A percentile compares a stretch with the other conserved stretches of the same genome.
Evolutionary conservation across 495 filamentous ascomycete genomes (phyloP).

Genomic region (Neurospora sp.): DNA sequence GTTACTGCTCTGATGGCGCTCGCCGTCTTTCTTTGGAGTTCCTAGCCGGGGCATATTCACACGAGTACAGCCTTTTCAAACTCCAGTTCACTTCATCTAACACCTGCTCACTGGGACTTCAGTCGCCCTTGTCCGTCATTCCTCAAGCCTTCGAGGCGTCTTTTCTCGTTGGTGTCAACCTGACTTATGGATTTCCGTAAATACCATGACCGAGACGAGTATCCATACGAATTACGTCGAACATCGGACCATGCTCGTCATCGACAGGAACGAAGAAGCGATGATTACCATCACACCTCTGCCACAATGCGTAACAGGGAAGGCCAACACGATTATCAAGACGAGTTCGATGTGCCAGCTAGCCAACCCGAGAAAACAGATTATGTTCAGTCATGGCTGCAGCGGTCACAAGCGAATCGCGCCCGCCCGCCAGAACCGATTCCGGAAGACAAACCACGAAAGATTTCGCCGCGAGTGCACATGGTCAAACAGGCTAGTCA

Average conservation of each 20-base stretch:
- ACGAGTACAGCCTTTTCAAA: background rate
- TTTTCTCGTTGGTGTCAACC: background rate
- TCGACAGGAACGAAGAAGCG: background rate
- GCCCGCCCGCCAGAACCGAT: slow-evolving; percentile 3
- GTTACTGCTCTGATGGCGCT: background rate
- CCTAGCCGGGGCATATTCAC: background rate
- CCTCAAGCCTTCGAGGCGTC: background rate
- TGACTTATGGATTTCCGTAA: background rate
- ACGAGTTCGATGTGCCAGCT: background rate
- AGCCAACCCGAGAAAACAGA: background rate
- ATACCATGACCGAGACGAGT: background rate
- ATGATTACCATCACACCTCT: background rate
- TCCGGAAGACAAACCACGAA: slow-evolving; percentile 5
- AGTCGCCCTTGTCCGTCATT: background rate
- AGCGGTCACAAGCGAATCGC: slow-evolving; percentile 15
- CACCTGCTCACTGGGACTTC: background rate
- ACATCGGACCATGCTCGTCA: background rate
- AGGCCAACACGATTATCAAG: background rate
- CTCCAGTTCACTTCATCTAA: background rate
- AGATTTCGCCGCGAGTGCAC: background rate
- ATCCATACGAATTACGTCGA: background rate
- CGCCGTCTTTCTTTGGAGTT: background rate
- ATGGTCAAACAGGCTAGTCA: background rate
- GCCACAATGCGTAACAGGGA: background rate
- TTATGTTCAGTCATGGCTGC: slow-evolving; percentile 29